Base-by-base conservation (phyloP, 129 eudicot genomes). In the Flaveria sonorensis region DNA sequence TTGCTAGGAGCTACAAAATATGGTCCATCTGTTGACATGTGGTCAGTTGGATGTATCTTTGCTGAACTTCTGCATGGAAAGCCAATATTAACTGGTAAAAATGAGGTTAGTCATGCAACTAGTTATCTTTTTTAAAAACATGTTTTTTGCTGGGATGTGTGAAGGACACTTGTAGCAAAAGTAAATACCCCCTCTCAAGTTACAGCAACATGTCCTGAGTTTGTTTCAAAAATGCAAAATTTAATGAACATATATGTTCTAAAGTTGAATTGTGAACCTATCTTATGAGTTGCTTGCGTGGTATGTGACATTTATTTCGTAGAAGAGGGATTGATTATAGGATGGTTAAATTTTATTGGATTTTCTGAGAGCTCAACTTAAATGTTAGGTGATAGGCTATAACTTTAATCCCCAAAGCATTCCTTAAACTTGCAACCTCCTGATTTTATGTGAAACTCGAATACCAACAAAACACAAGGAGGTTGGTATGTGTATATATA, bases 1-100 rank as follows among this genome's bases (percentile, higher is more conserved):
- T 88, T 94, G 74, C 97, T 94, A 72, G 98, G 98, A 79, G 93
- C 90, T 73, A 94, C 98, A 45, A 91, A 77, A 80, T 94, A 94
- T 80, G 97, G 97, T 70, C 97, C 98, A 42, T 88, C 97, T 81
- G 97, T 94, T 73, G 98, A 94, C 85, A 87, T 94, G 92, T 93
- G 98, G 97, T 90, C 97, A 66, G 97, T 91, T 76, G 98, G 98
- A 28, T 93, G 98, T 70, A 87, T 93, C 48, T 93, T 93, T 79
- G 98, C 96, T 72, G 98, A 93, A 79, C 97, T 94, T 74, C 78
- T 94, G 85, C 77, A 80, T 48, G 97, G 93, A 48, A 94, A 94
- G 71, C 97, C 98, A 24, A 88, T 94, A 80, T 86, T 94, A 85
- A 80, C 88, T 24, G 98, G 97, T n/a, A 94, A 88, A 85, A 89